These are phyloP conservation scores for Calonectria hawksworthii DNA, from an alignment of 2,329 filamentous ascomycete genomes.

Conservation along the genomic window DNA sequence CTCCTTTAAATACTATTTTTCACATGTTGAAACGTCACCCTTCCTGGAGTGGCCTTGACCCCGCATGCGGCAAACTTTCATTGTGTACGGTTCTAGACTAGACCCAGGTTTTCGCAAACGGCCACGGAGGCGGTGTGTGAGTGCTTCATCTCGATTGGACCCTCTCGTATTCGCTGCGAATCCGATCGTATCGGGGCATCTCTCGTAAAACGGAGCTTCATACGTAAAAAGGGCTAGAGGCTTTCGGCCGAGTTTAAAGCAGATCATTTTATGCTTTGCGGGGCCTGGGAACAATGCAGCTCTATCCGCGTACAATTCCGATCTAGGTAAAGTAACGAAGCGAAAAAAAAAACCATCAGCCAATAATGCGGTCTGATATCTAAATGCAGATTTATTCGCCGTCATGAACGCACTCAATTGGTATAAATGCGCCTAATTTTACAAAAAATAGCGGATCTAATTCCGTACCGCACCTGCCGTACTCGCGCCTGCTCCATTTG, in stretches of 20 bases:
- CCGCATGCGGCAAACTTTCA: not conserved
- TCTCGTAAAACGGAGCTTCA: not conserved
- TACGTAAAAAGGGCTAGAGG: not conserved
- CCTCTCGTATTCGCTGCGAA: not conserved
- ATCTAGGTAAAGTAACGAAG: not conserved
- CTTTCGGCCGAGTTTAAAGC: not conserved
- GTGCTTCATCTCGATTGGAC: not conserved
- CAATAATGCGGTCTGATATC: not conserved
- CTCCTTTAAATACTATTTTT: not conserved
- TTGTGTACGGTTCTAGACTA: not conserved
- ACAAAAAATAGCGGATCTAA: too few species aligned
- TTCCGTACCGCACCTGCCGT: not conserved
- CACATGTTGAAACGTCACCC: not conserved
- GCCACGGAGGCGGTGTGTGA: not conserved
- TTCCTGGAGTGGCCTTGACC: not conserved
- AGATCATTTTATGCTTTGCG: not conserved
- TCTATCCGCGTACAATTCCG: not conserved
- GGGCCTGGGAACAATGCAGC: not conserved
- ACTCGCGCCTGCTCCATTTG: too few species aligned
- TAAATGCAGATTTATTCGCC: not conserved
- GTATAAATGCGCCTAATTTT: too few species aligned
- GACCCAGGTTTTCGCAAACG: not conserved
- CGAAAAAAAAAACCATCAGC: not conserved
- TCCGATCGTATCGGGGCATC: not conserved
- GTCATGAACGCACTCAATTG: too few species aligned